Conservation (phyloP, 129 eudicot species). For the Saposhnikovia divaricata region DNA sequence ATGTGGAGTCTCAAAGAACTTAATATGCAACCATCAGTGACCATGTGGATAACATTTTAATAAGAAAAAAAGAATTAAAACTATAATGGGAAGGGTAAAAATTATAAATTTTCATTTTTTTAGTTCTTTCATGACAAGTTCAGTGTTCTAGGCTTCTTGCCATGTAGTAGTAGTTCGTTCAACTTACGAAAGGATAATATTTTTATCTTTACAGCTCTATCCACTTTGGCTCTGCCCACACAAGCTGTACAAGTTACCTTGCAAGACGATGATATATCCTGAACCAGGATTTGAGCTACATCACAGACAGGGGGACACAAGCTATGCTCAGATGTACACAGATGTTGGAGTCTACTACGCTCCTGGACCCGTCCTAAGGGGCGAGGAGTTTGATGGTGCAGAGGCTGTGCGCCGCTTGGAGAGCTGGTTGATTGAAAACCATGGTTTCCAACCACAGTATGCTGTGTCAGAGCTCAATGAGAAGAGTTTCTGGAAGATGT, state of each 20-base stretch:
- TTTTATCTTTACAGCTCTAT: slow-evolving; percentile 42
- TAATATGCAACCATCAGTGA: neutral
- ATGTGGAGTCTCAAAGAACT: neutral
- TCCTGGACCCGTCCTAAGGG: slow-evolving; percentile 84
- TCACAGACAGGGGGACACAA: slow-evolving; percentile 80
- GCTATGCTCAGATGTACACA: slow-evolving; percentile 92
- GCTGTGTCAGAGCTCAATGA: slow-evolving; percentile 87
- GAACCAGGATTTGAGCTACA: slow-evolving; percentile 89
- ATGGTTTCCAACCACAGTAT: slow-evolving; percentile 89
- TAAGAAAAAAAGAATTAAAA: neutral
- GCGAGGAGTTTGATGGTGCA: slow-evolving; percentile 78
- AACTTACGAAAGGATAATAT: neutral
- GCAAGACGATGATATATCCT: slow-evolving; percentile 86
- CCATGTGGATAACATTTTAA: neutral
- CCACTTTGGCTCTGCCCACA: slow-evolving; percentile 99
- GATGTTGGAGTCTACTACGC: slow-evolving; percentile 95
- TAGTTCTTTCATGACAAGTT: neutral
- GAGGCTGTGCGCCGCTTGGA: slow-evolving; percentile 68
- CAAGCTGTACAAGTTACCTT: slow-evolving; percentile 77
- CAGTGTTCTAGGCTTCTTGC: neutral
- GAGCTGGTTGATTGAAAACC: slow-evolving; percentile 89
- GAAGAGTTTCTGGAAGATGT: slow-evolving; percentile 98
- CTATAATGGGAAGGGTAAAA: neutral
- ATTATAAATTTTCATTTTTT: neutral
- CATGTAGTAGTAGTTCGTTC: neutral